Conservation (phyloP, 768 basidiomycete species). For the Pleurotus tuoliensis region DNA sequence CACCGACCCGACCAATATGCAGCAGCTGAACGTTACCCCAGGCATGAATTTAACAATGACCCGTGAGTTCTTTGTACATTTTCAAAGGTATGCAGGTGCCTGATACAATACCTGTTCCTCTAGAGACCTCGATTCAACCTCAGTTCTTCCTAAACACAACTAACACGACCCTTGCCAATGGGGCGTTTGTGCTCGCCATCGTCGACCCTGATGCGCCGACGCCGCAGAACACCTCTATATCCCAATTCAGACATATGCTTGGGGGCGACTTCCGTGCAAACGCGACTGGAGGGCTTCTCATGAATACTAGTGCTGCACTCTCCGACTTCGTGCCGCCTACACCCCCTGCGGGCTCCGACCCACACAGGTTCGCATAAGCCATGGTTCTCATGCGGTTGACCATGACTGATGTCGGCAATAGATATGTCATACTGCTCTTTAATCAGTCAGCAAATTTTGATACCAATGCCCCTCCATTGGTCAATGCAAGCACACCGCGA, state of each 20-base stretch:
- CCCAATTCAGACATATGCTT: slow-evolving; percentile 39
- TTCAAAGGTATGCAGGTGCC: background rate
- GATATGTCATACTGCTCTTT: slow-evolving; percentile 33
- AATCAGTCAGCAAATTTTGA: slow-evolving; percentile 28
- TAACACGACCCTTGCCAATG: slow-evolving; percentile 18
- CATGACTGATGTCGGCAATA: slow-evolving; percentile 12
- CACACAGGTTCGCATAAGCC: slow-evolving; percentile 33
- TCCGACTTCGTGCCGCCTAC: slow-evolving; percentile 34
- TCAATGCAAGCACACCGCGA: slow-evolving; percentile 31
- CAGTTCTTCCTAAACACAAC: slow-evolving; percentile 25
- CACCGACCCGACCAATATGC: slow-evolving; percentile 25
- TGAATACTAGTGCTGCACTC: slow-evolving; percentile 35
- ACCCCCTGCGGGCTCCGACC: slow-evolving; percentile 37
- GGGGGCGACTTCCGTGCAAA: slow-evolving; percentile 33
- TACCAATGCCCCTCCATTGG: slow-evolving; percentile 21
- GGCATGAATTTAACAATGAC: slow-evolving; percentile 31
- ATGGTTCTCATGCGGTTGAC: slow-evolving; percentile 11
- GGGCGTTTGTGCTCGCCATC: slow-evolving; percentile 33
- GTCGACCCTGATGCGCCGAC: slow-evolving; percentile 43
- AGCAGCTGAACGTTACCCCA: slow-evolving; percentile 27
- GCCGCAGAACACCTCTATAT: slow-evolving; percentile 29
- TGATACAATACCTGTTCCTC: background rate
- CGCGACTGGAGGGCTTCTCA: slow-evolving; percentile 18
- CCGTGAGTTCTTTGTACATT: slow-evolving; percentile 22
- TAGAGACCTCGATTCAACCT: slow-evolving; percentile 32